phyloP scores from a whole-genome alignment of 768 basidiomycete species.

The Xanthoconium stramineum region DNA sequence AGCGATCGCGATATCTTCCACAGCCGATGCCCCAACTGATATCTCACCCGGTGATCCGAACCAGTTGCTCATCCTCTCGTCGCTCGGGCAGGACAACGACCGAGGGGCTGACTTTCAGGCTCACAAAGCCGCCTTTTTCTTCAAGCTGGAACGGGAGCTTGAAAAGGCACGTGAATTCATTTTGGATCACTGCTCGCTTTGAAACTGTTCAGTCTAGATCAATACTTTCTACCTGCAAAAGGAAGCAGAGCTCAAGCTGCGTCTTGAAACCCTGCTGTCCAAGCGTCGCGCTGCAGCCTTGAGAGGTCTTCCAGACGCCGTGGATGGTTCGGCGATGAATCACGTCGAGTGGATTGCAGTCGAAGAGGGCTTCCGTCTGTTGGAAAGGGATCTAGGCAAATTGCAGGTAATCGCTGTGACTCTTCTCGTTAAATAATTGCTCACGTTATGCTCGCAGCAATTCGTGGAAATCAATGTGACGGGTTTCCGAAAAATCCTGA shows the following conservation, averaged over 20 bases:
- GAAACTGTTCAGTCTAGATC: conserved; percentile 56
- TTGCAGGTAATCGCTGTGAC: conserved; percentile 63
- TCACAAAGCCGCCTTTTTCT: conserved; percentile 97
- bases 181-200: conserved; percentile 2
- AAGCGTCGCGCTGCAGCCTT: conserved; percentile 85
- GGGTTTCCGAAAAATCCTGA: conserved; percentile 95
- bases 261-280: conserved; percentile 89
- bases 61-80: conserved; percentile 57
- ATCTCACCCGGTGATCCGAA: conserved; percentile 39
- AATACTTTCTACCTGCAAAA: conserved; percentile 97
- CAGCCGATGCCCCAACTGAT: conserved; percentile 10
- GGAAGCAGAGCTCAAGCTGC: conserved; percentile 88
- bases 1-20: conserved; percentile 27
- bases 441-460: conserved; percentile 52
- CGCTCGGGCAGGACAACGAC: conserved; percentile 63
- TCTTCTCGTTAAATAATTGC: conserved; percentile 8
- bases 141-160: conserved; percentile 94
- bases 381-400: conserved; percentile 93
- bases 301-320: conserved; percentile 65
- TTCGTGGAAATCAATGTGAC: conserved; percentile 97
- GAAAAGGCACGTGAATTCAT: conserved; percentile 70
- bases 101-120: conserved; percentile 86
- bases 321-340: conserved; percentile 50
- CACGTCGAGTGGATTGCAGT: conserved; percentile 95
- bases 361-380: conserved; percentile 91